phyloP scores from a whole-genome alignment of 1,284 basidiomycete genomes.

The Ganoderma resinaceum region DNA sequence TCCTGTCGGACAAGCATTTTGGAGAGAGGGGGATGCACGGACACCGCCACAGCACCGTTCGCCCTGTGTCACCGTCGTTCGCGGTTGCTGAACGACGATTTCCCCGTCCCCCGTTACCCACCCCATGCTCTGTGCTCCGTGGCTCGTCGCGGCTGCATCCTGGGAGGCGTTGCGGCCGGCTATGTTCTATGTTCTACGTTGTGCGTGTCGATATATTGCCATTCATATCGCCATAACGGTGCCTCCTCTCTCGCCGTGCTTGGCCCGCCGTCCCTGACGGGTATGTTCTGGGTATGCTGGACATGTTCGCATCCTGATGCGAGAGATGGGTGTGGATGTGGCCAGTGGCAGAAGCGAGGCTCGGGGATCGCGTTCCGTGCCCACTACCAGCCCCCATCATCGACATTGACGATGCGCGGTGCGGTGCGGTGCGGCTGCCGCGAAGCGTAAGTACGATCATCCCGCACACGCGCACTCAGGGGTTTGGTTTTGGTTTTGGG shows the following conservation, averaged over 20 bases:
- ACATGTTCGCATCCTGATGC: neutral
- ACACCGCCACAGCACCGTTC: conserved; percentile 15
- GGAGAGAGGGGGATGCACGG: conserved; percentile 13
- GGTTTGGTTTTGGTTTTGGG: neutral
- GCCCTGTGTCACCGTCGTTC: neutral
- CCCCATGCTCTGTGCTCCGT: neutral
- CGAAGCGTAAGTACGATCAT: neutral
- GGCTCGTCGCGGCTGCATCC: neutral
- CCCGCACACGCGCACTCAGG: neutral
- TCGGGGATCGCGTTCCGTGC: conserved; percentile 1
- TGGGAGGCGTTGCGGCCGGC: neutral
- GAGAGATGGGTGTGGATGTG: no score
- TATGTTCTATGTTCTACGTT: no score
- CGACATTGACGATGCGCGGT: neutral
- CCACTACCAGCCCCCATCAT: neutral
- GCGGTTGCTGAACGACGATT: neutral
- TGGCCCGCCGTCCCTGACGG: neutral
- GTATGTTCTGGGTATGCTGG: neutral
- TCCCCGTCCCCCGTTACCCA: neutral
- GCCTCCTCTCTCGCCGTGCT: neutral
- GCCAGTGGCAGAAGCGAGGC: neutral
- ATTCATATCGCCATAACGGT: neutral
- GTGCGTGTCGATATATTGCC: neutral
- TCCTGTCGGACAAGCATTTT: neutral
- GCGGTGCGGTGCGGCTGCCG: neutral